Base-by-base conservation (phyloP, 805 yeast genomes). In the Cyberlindnera nakhonratchasimensis region DNA sequence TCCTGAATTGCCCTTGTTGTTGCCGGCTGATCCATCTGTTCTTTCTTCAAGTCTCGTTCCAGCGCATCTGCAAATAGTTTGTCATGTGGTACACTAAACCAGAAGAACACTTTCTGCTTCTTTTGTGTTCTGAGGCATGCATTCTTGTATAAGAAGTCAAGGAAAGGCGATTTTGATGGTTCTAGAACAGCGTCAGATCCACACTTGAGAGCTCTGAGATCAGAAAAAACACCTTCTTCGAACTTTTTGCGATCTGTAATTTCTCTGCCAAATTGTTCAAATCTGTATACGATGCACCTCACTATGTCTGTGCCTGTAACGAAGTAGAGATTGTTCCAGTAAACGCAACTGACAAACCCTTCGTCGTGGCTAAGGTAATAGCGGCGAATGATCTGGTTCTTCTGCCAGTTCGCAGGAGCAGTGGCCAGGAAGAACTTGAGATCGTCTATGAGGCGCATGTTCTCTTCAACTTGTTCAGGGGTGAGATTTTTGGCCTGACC, bases 231-330 rank as follows among this genome's bases (percentile, higher is more conserved):
- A 17, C 98, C 97, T 66, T 91, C 99, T 67, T 91, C 98, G 59
- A 91, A 91, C 66, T 93, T 91, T 65, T 93, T 90, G 53, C 95
- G 72, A 62, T 93, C 96, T 16, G 76, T 62, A 19, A 93, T 80
- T 46, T 77, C 77, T 48, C 98, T 72, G 1, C 99, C 99, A 67
- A 91, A 86, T 53, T 88, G 89, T 53, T 82, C 83, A 67, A 91
- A 85, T 52, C 91, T 79, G 63, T 85, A 93, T 14, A 89, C 84
- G 38, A 91, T 78, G 62, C 96, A 87, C 45, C 96, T 79, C 35
- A 93, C 96, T 45, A 91, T 90, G 68, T 93, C 98, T 1, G 98
- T 91, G 3, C 98, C 98, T 0, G 98, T 91, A 37, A 91, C 77
- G 64, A 85, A 90, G 61, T 84, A 91, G 12, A 90, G 68, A 57